Evolutionary conservation across 2,329 filamentous ascomycete species (phyloP), one percentile per base, ranked within the genome.

Genomic region (Pseudogymnoascus sp.): DNA sequence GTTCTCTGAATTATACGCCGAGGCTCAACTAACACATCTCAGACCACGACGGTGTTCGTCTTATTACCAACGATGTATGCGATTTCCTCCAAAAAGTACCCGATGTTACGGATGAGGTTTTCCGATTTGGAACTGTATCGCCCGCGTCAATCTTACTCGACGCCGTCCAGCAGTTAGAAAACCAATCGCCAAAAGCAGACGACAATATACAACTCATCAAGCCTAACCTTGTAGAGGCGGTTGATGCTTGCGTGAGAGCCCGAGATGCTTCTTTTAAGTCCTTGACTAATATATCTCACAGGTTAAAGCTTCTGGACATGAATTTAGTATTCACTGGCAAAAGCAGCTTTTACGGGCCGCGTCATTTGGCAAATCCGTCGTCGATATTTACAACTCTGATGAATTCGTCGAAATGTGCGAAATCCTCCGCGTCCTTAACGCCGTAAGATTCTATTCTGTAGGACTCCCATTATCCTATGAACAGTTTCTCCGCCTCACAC

Each of bases 381-480:
- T 99, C 3, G 95, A 97, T 71, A 87, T 97, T 11, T 99, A 97
- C 77, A 97, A 95, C 75, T 97, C 93, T 72, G 95, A 99, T 72
- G 93, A 99, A 68, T 99, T 97, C 76, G 95, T 99, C 62, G 93
- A 97, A 67, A 97, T 97, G 88, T 96, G 92, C 69, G 93, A 99
- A 75, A 95, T 88, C 0, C 78, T 99, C 15, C 88, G 95, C 15
- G 93, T 99, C 0, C 81, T 99, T 59, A 97, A 97, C 70, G 93
- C 93, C 6, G 89, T 93, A 11, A 87, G 95, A 61, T 96, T 90
- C 74, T 97, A 95, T 73, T 90, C 96, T 70, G 84, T 97, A 62
- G 95, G 95, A 2, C 79, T 99, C 21, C 92, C 93, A 0, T 75
- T 99, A 4, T 96, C 93, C 3, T 96, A 95, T 72, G 93, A 97